Evolutionary conservation across 2,329 filamentous ascomycete genomes (phyloP).

Genomic region (Metarhizium anisopliae): DNA sequence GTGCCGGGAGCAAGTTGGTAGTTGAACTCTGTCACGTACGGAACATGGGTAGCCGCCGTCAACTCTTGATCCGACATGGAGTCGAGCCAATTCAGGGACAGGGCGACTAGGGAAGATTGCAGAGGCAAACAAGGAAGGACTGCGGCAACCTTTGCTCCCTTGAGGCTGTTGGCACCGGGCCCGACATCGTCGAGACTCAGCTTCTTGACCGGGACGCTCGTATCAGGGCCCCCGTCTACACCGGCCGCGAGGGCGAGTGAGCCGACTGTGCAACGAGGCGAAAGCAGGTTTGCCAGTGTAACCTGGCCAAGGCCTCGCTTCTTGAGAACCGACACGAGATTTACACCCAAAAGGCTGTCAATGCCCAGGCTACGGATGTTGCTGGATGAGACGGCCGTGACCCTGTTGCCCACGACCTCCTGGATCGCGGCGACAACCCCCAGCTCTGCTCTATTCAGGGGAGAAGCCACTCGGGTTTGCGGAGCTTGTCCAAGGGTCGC

Average conservation of each 20-base stretch:
- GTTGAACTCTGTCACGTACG: slow-evolving; percentile 13
- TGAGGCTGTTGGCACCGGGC: not conserved
- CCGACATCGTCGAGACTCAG: not conserved
- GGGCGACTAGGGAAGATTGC: slow-evolving; percentile 9
- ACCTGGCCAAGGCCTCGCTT: slow-evolving; percentile 9
- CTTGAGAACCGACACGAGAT: slow-evolving; percentile 10
- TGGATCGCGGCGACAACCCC: slow-evolving; percentile 7
- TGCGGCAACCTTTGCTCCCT: not conserved
- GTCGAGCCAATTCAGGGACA: slow-evolving; percentile 2
- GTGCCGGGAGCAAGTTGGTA: slow-evolving; percentile 9
- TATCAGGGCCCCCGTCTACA: too few species aligned
- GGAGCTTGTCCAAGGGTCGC: not conserved
- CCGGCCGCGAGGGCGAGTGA: slow-evolving; percentile 1
- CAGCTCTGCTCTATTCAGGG: slow-evolving; percentile 1
- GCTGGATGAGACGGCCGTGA: slow-evolving; percentile 2
- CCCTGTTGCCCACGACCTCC: slow-evolving; percentile 6
- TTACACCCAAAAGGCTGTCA: slow-evolving; percentile 12
- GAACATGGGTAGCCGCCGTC: slow-evolving; percentile 3
- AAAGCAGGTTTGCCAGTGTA: slow-evolving; percentile 1
- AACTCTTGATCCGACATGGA: too few species aligned
- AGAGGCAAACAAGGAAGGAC: slow-evolving; percentile 12
- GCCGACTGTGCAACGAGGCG: slow-evolving; percentile 8
- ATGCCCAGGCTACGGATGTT: slow-evolving; percentile 10
- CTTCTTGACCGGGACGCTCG: too few species aligned
- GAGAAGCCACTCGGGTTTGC: not conserved